These are phyloP conservation scores for Inga oerstediana DNA, from an alignment of 306 rosid species.

Conservation along the genomic window DNA sequence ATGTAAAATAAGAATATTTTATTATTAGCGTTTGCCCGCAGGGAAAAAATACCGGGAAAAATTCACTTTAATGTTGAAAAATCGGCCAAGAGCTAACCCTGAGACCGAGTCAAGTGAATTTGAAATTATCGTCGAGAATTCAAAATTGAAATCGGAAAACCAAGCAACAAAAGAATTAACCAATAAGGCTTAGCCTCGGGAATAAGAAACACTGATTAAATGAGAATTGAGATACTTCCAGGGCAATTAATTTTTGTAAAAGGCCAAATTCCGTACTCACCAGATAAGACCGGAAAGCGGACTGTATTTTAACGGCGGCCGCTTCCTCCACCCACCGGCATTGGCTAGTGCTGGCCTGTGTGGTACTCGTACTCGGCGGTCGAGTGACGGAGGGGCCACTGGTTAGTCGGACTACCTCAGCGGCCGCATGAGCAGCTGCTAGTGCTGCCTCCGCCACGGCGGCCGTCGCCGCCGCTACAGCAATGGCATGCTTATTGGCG, in stretches of 20 bases:
- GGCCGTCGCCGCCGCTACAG: conserved; percentile 90
- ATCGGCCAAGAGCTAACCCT: background rate
- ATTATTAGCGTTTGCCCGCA: conserved; percentile 31
- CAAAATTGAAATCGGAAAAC: background rate
- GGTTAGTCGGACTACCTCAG: conserved; percentile 80
- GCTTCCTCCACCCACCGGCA: conserved; percentile 37
- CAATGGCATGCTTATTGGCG: conserved; percentile 83
- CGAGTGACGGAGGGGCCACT: conserved; percentile 5
- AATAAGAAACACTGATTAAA: background rate
- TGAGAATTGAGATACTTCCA: background rate
- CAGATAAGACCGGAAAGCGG: conserved; percentile 84
- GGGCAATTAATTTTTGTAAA: background rate
- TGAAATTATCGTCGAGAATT: conserved; percentile 7
- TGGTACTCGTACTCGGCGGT: background rate
- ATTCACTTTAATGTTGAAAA: conserved; percentile 17
- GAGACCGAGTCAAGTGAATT: conserved; percentile 24
- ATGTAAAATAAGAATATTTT: background rate
- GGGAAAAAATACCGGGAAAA: conserved; percentile 1
- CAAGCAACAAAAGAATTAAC: background rate
- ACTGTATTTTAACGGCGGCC: conserved; percentile 73
- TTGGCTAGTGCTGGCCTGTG: background rate
- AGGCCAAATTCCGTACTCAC: conserved; percentile 38
- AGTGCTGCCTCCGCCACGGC: conserved; percentile 94
- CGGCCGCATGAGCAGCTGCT: conserved; percentile 94
- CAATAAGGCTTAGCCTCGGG: background rate